Evolutionary conservation across 805 yeast genomes (phyloP).

Genomic region (Candida pseudoglaebosa): DNA sequence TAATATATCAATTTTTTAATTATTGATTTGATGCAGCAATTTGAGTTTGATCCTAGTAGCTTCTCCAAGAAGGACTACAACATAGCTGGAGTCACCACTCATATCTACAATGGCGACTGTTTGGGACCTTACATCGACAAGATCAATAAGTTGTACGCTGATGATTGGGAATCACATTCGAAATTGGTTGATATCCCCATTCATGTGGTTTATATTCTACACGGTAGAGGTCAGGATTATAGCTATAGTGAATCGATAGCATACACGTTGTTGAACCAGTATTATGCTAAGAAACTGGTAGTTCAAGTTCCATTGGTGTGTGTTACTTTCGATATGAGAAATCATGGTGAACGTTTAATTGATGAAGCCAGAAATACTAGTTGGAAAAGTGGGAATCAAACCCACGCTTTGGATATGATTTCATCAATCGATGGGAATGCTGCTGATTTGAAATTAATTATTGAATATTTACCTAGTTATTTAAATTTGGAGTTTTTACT

Average conservation of each 20-base stretch:
- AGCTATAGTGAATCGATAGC: conserved; percentile 39
- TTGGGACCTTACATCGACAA: conserved; percentile 22
- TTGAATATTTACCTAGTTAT: conserved; percentile 42
- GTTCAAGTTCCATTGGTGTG: conserved; percentile 35
- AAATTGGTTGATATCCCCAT: conserved; percentile 23
- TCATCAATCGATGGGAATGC: conserved; percentile 46
- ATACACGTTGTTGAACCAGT: conserved; percentile 27
- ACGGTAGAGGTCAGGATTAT: conserved; percentile 42
- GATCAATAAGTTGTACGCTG: conserved; percentile 7
- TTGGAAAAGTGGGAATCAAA: conserved; percentile 46
- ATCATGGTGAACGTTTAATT: conserved; percentile 50
- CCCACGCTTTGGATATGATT: conserved; percentile 51
- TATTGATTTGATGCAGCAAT: conserved; percentile 11
- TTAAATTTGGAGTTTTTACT: conserved; percentile 29
- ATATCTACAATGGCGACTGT: conserved; percentile 38
- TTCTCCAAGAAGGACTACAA: conserved; percentile 14
- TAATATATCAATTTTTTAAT: neutral
- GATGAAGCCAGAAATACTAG: conserved; percentile 30
- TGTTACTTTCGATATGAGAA: conserved; percentile 50
- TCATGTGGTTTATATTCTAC: conserved; percentile 42
- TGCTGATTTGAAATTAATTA: conserved; percentile 40
- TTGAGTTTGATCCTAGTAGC: conserved; percentile 14
- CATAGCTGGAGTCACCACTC: conserved; percentile 46
- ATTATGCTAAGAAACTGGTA: conserved; percentile 16
- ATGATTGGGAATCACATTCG: conserved; percentile 7